phyloP scores from a whole-genome alignment of 108 stramenopile genomes.

The Skeletonema menzelii region DNA sequence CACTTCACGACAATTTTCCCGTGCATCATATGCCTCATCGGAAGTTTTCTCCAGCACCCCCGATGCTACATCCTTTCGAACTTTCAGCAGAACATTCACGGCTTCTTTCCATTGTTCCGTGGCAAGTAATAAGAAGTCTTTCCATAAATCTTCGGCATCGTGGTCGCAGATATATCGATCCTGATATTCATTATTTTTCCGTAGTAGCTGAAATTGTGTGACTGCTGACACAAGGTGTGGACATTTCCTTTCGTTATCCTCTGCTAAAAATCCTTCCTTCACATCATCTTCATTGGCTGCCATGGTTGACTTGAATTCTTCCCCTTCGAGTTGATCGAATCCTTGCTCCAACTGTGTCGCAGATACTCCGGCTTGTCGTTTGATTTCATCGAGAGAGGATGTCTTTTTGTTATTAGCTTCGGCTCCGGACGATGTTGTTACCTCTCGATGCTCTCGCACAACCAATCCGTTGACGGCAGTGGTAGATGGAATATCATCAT shows the following conservation, averaged over 20 bases:
- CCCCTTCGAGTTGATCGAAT: slow-evolving; percentile 20
- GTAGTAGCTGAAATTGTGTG: not conserved
- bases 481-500: slow-evolving; percentile 9
- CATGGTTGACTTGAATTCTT: slow-evolving; percentile 30
- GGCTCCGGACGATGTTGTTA: not conserved
- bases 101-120: slow-evolving; percentile 13
- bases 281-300: slow-evolving; percentile 44
- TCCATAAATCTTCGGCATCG: slow-evolving; percentile 5
- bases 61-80: slow-evolving; percentile 2
- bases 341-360: slow-evolving; percentile 27
- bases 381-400: slow-evolving; percentile 41
- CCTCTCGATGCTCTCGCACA: not conserved
- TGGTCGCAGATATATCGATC: not conserved
- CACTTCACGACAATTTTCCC: slow-evolving; percentile 34
- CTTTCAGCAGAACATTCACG: not conserved
- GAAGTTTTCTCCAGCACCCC: slow-evolving; percentile 6
- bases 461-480: not conserved
- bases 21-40: slow-evolving; percentile 20
- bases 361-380: slow-evolving; percentile 35
- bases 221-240: not conserved
- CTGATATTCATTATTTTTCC: not conserved
- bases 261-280: slow-evolving; percentile 19
- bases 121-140: not conserved
- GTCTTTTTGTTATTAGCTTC: not conserved
- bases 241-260: not conserved